Base-by-base conservation (phyloP, 306 rosid genomes). In the Sechiopsis laciniata region DNA sequence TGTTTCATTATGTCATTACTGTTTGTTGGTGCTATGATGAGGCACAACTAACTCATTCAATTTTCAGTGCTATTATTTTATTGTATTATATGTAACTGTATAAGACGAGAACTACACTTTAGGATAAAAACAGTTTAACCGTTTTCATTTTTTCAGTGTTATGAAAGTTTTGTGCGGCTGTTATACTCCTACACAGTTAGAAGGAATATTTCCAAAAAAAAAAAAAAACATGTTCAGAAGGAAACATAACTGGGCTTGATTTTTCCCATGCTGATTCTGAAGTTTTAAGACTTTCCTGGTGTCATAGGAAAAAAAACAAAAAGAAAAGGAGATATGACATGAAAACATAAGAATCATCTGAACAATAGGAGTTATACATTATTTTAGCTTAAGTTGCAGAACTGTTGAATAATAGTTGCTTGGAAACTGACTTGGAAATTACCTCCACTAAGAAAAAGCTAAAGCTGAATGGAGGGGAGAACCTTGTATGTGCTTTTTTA, bases 191-290 rank as follows among this genome's bases (percentile, higher is more conserved):
- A 68, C 73, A 46, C 48, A 55, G 21, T 68, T n/a, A 66, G 72
- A 66, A 66, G 32, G 17, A 42, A 66, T 42, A 15, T 19, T 21
- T 10, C 4, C 37, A 2, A 2, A 37, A 37, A 37, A 37, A 37
- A 5, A 14, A 16, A 22, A 5, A 10, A 65, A 32, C 42, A 32
- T 32, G 37, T 32, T 42, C 20, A 67, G 73, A 67, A 67, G 37
- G 40, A 46, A 68, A 46, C 17, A 48, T 15, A 68, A 46, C 56
- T 22, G 40, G 55, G 20, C 7, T 68, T 68, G 40, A 56, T 46
- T 68, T 67, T 68, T 22, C 40, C 73, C 73, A 68, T 68, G 73
- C 46, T 68, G 56, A 68, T 68, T 68, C 37, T 48, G n/a, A 48
- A 68, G 56, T 46, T 68, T 24, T 68, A 55, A 4, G 29, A 65